phyloP scores from a whole-genome alignment of 805 yeast genomes.

The Metschnikowia bowlesiae region DNA sequence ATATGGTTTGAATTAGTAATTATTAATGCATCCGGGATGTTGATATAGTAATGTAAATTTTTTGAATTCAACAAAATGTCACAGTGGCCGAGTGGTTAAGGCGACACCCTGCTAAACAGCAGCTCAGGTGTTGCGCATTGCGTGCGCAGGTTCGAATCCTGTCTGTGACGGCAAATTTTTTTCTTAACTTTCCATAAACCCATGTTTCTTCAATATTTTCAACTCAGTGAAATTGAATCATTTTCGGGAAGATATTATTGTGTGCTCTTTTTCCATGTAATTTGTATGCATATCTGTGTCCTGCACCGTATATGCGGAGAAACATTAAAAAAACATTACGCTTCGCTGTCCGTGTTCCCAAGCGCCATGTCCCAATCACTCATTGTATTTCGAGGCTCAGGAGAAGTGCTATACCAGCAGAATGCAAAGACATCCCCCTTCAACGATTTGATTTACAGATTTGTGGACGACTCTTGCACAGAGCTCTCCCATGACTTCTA shows the following conservation, averaged over 20 bases:
- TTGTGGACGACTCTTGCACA: constrained; percentile 33
- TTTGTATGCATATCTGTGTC: not conserved
- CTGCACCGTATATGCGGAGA: constrained; percentile 4
- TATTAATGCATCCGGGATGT: no score
- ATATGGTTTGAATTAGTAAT: no score
- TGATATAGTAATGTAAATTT: no score
- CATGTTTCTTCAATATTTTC: not conserved
- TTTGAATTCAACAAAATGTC: constrained; percentile 20
- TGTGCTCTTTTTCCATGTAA: not conserved
- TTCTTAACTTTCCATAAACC: not conserved
- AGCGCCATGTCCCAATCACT: constrained; percentile 37
- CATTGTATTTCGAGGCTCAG: constrained; percentile 33
- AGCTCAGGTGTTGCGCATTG: constrained; percentile 43
- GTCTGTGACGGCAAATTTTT: constrained; percentile 83
- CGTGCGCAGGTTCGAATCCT: constrained; percentile 99
- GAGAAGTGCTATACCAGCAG: constrained; percentile 33
- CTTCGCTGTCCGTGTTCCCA: not conserved
- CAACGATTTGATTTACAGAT: constrained; percentile 32
- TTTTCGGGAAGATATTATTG: not conserved
- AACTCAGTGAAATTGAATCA: not conserved
- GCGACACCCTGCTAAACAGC: constrained; percentile 79
- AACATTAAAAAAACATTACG: not conserved
- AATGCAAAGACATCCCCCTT: constrained; percentile 35
- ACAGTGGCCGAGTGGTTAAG: constrained; percentile 93
- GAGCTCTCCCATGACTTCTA: constrained; percentile 32